Evolutionary conservation across 2,329 filamentous ascomycete species (phyloP), one percentile per base, ranked within the genome.

Genomic region (Neodidymelliopsis sp.): DNA sequence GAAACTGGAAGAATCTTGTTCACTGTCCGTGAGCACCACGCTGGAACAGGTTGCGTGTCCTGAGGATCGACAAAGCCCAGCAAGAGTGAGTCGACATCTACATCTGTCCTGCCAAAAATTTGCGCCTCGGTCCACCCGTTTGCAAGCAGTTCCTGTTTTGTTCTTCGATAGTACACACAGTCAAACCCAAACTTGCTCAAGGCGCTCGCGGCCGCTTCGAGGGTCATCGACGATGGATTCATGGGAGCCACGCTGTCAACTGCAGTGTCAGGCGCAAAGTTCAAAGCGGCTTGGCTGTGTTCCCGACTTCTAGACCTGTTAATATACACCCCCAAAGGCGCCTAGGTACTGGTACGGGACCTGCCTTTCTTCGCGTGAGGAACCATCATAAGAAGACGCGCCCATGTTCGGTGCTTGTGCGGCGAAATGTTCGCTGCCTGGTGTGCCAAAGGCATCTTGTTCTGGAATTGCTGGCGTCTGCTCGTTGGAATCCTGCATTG

Each of bases 51-150:
- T 22, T 71, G 68, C 12, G 51, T 55, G 24, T 71, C 68, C 41
- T 70, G 63, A 20, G 66, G 62, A 53, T 72, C 69, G 31, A 56
- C 49, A 33, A 69, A 71, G 1, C 68, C 66, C 31, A 71, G 52
- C 30, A 72, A 50, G n/a, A 70, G 53, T 3, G 66, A 66, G 40
- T 72, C 69, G 11, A 72, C 69, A 33, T 72, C 69, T 16, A 71
- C 55, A 18, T 70, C 69, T 18, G 59, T 60, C 20, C 65, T 54
- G 12, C 69, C 69, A 42, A 70, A 72, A 35, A 72, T 59, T 34
- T 71, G 65, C 19, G 34, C 43, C 38, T 69, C 59, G 27, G 60
- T 63, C 66, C 66, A 72, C 20, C 67, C 68, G 19, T 62, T 69
- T 30, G 59, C 57, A 7, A 72, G 55, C 37, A 70, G 60, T 29